Evolutionary conservation across 768 basidiomycete genomes (phyloP).

Genomic region (Austroboletus eburneus): DNA sequence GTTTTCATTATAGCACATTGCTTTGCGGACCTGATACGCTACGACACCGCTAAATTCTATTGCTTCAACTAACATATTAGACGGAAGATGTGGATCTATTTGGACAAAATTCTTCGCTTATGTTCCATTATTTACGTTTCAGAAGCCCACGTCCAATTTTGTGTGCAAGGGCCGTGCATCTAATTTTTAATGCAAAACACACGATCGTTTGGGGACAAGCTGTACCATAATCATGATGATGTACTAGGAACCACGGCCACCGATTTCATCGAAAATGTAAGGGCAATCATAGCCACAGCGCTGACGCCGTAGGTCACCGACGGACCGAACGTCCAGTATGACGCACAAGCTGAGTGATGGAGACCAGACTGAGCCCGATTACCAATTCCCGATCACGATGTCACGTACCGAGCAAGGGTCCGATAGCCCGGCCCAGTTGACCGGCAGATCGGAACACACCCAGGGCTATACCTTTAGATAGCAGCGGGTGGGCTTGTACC

Average conservation of each 20-base stretch:
- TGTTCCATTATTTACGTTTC: constrained; percentile 11
- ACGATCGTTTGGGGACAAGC: neutral
- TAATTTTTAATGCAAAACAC: neutral
- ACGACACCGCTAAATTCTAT: constrained; percentile 26
- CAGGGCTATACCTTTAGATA: constrained; percentile 81
- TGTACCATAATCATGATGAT: constrained; percentile 10
- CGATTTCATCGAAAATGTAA: constrained; percentile 55
- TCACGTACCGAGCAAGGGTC: constrained; percentile 77
- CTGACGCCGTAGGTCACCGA: constrained; percentile 66
- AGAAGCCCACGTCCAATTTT: neutral
- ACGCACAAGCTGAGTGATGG: constrained; percentile 61
- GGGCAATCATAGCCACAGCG: constrained; percentile 58
- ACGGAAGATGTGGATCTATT: constrained; percentile 19
- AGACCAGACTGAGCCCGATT: constrained; percentile 10
- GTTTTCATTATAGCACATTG: constrained; percentile 1
- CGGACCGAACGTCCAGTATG: constrained; percentile 87
- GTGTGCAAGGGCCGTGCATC: neutral
- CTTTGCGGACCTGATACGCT: constrained; percentile 20
- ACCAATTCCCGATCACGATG: neutral
- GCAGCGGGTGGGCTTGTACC: constrained; percentile 52
- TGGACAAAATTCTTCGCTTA: constrained; percentile 6
- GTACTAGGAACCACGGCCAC: constrained; percentile 27
- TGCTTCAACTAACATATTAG: constrained; percentile 31
- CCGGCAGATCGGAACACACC: constrained; percentile 90
- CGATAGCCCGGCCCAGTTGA: constrained; percentile 89